phyloP scores from a whole-genome alignment of 305 asterid species.

The Fraxinus platypoda region DNA sequence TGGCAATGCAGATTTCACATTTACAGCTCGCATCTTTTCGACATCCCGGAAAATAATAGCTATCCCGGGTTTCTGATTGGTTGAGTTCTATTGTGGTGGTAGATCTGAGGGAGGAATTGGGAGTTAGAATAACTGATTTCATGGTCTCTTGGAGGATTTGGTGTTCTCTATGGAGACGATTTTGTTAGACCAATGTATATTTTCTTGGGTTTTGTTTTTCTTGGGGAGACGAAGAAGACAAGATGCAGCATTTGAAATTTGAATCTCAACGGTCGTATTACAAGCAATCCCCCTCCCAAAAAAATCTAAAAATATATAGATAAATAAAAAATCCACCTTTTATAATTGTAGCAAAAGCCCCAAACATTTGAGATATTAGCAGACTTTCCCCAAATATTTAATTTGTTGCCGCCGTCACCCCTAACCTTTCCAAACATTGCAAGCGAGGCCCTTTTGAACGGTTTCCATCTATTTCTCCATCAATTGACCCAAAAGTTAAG shows the following conservation, averaged over 20 bases:
- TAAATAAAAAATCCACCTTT: too few relatives aligned
- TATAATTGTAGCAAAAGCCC: too few relatives aligned
- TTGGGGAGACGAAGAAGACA: not conserved
- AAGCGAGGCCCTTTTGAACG: too few relatives aligned
- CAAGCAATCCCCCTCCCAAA: not conserved
- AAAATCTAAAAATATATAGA: too few relatives aligned
- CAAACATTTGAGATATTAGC: too few relatives aligned
- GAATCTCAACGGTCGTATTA: not conserved
- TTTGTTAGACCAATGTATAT: not conserved
- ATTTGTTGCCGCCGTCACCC: too few relatives aligned
- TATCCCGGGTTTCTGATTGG: conserved; percentile 51
- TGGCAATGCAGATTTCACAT: conserved; percentile 78
- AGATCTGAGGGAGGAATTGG: conserved; percentile 63
- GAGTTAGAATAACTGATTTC: conserved; percentile 45
- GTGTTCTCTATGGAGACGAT: conserved; percentile 2
- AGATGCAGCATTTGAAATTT: not conserved
- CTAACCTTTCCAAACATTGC: too few relatives aligned
- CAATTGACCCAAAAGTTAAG: too few relatives aligned
- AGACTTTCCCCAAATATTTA: too few relatives aligned
- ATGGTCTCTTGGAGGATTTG: conserved; percentile 31
- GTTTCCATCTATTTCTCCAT: too few relatives aligned
- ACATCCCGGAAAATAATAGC: conserved; percentile 71
- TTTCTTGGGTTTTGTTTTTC: not conserved
- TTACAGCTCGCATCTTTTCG: conserved; percentile 73
- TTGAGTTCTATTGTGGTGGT: conserved; percentile 34